Conservation (phyloP, 2,329 filamentous ascomycete species). For the Aureobasidium sp. region DNA sequence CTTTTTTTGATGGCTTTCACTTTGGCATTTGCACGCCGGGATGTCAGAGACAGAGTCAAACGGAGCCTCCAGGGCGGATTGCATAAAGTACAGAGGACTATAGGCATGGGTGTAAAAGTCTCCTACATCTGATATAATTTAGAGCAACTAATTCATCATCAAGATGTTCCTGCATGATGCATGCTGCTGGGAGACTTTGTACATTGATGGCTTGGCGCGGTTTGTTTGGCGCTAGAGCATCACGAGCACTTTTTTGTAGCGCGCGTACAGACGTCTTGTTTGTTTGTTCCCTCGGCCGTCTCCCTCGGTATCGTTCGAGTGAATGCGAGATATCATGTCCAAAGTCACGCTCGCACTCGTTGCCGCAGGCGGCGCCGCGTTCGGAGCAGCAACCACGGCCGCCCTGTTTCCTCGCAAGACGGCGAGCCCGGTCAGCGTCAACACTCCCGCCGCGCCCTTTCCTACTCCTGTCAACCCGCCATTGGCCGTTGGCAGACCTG, state of each 20-base stretch:
- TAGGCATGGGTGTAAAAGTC: constrained; percentile 95
- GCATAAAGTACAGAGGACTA: constrained; percentile 74
- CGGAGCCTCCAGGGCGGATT: constrained; percentile 61
- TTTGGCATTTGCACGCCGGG: constrained; percentile 64
- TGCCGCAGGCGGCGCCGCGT: constrained; percentile 40
- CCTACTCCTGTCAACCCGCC: constrained; percentile 22
- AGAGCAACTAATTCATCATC: neutral
- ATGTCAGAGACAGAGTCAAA: constrained; percentile 65
- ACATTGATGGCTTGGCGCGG: constrained; percentile 5
- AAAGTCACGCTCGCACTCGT: constrained; percentile 44
- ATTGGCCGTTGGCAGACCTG: constrained; percentile 13
- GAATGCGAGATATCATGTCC: constrained; percentile 32
- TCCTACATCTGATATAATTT: constrained; percentile 65
- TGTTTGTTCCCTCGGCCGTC: neutral
- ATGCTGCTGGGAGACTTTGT: neutral
- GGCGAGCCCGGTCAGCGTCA: constrained; percentile 20
- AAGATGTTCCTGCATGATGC: neutral
- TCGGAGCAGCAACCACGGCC: constrained; percentile 42
- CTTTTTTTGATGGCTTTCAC: constrained; percentile 74
- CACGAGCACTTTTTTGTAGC: constrained; percentile 6
- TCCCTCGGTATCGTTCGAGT: neutral
- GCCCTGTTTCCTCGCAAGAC: constrained; percentile 34
- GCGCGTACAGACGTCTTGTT: neutral
- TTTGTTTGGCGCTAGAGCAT: constrained; percentile 11
- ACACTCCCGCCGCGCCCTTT: constrained; percentile 24